Base-by-base conservation (phyloP, 2,329 filamentous ascomycete species). In the Talaromyces sp. region DNA sequence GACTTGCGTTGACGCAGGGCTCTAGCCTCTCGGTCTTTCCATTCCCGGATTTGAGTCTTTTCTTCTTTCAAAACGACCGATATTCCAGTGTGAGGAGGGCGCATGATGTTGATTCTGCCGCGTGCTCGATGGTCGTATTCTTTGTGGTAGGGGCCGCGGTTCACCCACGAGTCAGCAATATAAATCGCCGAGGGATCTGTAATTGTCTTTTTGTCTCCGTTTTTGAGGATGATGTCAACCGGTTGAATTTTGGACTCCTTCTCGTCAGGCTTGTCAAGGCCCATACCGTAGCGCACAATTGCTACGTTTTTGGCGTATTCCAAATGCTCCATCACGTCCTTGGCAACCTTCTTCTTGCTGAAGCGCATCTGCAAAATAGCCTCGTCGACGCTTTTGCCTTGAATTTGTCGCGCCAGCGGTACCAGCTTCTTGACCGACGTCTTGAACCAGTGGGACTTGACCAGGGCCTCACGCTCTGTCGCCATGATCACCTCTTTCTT, bases 341-440 rank as follows among this genome's bases (percentile, higher is more conserved):
- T 81, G 7, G 93, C 90, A 64, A 89, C 89, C 79, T 92, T 93
- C 85, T 99, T 99, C 81, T 91, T 91, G 74, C 88, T 93, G 79
- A 93, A 97, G 59, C 88, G 85, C 91, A 99, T 96, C 81, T 99
- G 94, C 58, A 90, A 78, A 66, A 97, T 90, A 14, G 94, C 94
- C 38, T 99, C 92, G 61, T 95, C 91, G 63, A 99, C 81, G n/a
- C 88, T 88, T 83, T 97, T 97, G 66, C 94, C 94, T 2, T 87
- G 83, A 70, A 99, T 94, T 78, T 97, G 94, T 59, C 89, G 86
- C 26, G 93, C 88, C 55, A 99, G 79, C 68, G 90, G 88, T 57
- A 88, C 87, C 59, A 99, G 82, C 80, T 99, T 99, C 85, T 99
- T 99, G 65, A 90, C 81, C 54, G 87, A 91, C 2, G 94, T 97